Conservation (phyloP, 345 rosid species). For the Acer campestre region DNA sequence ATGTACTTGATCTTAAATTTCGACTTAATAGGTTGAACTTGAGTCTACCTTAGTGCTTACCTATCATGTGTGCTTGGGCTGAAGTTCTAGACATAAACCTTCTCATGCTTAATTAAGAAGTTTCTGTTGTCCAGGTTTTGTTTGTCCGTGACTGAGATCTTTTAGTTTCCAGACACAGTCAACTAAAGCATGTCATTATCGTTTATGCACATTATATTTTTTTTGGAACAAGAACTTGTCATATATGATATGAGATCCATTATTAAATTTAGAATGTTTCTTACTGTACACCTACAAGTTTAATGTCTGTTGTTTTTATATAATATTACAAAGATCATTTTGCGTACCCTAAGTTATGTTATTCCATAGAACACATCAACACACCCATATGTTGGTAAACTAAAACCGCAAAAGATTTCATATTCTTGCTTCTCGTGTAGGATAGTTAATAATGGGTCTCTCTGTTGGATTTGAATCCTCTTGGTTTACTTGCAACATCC, state of each 20-base stretch:
- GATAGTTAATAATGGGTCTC: background rate
- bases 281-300: constrained; percentile 1
- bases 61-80: background rate
- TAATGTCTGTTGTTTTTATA: background rate
- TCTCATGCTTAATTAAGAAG: background rate
- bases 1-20: background rate
- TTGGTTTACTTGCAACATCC: background rate
- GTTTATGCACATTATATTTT: background rate
- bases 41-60: background rate
- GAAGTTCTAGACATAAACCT: background rate
- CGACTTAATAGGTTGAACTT: background rate
- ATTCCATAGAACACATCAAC: background rate
- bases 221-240: background rate
- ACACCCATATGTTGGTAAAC: background rate
- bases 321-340: background rate
- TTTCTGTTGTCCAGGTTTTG: background rate
- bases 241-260: background rate
- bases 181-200: background rate
- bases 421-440: background rate
- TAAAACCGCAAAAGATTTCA: background rate
- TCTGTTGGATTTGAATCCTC: background rate
- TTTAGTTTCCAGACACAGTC: background rate
- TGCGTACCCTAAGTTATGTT: background rate
- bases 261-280: background rate
- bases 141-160: background rate